Evolutionary conservation across 2,329 filamentous ascomycete genomes (phyloP), one percentile per base, ranked within the genome.

Genomic region (Cercospora canescens): DNA sequence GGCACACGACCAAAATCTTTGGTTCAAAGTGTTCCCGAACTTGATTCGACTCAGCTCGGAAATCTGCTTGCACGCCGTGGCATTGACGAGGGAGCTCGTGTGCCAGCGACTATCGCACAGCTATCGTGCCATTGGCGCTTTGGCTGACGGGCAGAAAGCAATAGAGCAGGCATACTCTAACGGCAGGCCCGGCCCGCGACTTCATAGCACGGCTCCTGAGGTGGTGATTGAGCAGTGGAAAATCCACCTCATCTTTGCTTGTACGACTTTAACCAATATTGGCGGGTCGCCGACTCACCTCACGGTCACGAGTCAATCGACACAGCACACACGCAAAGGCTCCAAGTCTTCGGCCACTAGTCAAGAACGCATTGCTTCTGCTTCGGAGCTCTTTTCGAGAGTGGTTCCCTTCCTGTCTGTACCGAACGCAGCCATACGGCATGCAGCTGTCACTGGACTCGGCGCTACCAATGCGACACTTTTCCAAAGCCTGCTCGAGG

Each of bases 1-100:
- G 28, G 93, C 93, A 0, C 97, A 98, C 74, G 95, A 99, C 76
- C 90, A 93, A 2, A 96, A 94, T 0, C 81, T 99, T 12, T 99
- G 95, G 95, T 96, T 95, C 81, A 99, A 98, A 76, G 90, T 98
- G 18, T 99, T 99, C 74, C 96, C 95, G 3, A 98, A 97, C 74
- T 85, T 99, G 34, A 91, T 99, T 64, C 88, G 93, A 11, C 90
- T 96, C 71, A 93, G 93, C 65, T 96, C 93, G 74, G 92, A 97
- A 71, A 91, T 91, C 66, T 99, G 94, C 73, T 92, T 93, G 0
- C 94, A 96, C 73, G 93, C 94, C 2, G 92, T 98, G 35, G 94
- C 92, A 0, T 87, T 98, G 56, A 93, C 93, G 28, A 88, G 96
- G 66, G 94, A 98, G 75, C 87, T 97, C 65, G 91, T 99, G 50